Conservation (phyloP, 495 filamentous ascomycete genomes). For the Penicillium paxilli region DNA sequence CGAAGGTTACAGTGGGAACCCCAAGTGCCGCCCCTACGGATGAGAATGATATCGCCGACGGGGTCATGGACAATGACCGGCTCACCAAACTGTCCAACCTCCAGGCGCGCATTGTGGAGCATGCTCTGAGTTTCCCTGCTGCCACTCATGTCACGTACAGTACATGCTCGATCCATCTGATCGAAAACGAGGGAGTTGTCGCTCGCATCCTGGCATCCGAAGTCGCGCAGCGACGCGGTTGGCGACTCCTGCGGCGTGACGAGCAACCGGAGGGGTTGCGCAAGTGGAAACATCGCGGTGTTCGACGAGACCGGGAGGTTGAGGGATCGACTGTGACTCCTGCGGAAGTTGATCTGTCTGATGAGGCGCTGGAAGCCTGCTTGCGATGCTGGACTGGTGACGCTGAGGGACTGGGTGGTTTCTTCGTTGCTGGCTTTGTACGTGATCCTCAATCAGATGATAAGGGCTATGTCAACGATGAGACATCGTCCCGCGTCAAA, state of each 20-base stretch:
- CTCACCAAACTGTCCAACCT: conserved; percentile 72
- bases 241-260: conserved; percentile 68
- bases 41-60: conserved; percentile 36
- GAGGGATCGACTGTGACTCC: conserved; percentile 1
- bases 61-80: conserved; percentile 42
- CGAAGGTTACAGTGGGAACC: conserved; percentile 10
- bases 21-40: conserved; percentile 25
- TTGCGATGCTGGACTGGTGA: conserved; percentile 80
- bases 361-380: conserved; percentile 68
- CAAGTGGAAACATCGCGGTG: conserved; percentile 71
- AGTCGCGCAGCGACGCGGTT: conserved; percentile 67
- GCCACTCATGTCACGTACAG: conserved; percentile 81
- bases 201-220: conserved; percentile 62
- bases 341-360: conserved; percentile 34
- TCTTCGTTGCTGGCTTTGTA: conserved; percentile 70
- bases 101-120: conserved; percentile 73
- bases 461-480: not conserved
- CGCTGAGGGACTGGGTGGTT: conserved; percentile 72
- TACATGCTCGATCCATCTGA: conserved; percentile 83
- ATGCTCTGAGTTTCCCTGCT: conserved; percentile 80
- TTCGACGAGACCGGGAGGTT: conserved; percentile 30
- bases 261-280: conserved; percentile 70
- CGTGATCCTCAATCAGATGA: conserved; percentile 37
- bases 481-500: not conserved
- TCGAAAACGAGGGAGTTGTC: conserved; percentile 89